Base-by-base conservation (phyloP, 192 early-diverging fungal genomes). In the Rhizophagus sp. region DNA sequence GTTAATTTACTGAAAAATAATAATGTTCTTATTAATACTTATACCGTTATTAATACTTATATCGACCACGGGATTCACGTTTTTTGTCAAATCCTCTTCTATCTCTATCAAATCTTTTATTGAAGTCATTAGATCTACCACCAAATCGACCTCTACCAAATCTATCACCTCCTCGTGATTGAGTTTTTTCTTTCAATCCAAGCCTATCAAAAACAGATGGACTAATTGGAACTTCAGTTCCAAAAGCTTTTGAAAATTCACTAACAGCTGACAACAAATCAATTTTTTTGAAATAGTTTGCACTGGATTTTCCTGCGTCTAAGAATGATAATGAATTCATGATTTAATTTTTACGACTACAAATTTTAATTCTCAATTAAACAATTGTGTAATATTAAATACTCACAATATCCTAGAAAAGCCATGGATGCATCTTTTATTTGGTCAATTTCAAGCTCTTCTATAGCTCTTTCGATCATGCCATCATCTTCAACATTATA, bases 391-490 rank as follows among this genome's bases (percentile, higher is more conserved):
- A 6, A 49, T 5, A n/a, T 27, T 75, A n/a, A 81, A 36, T 33
- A 88, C 90, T 88, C 83, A 90, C 89, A 88, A 81, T 87, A 88
- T 27, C 91, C 93, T 49, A 93, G 82, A 62, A 87, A 91, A 19
- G 90, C 90, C 62, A 81, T 84, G 76, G 88, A 93, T 15, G 89
- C 90, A 67, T 87, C 87, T 62, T 78, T 75, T 8, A 92, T 84
- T 79, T 87, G 80, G 71, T 82, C 84, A 73, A 85, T 76, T 75
- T 87, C 85, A 81, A 92, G 63, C 82, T 81, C 47, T 81, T 82
- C 44, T 75, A 81, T 17, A 87, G 82, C 73, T 57, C 81, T 82
- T 66, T 76, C 81, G 34, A 49, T 68, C 69, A 1, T 76, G 22
- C 65, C 64, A 49, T 62, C 83, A 41, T 88, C 81, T 73, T 81